Evolutionary conservation across 192 early-diverging fungal species (phyloP), one percentile per base, ranked within the genome.

Genomic region (Coemansia sp.): DNA sequence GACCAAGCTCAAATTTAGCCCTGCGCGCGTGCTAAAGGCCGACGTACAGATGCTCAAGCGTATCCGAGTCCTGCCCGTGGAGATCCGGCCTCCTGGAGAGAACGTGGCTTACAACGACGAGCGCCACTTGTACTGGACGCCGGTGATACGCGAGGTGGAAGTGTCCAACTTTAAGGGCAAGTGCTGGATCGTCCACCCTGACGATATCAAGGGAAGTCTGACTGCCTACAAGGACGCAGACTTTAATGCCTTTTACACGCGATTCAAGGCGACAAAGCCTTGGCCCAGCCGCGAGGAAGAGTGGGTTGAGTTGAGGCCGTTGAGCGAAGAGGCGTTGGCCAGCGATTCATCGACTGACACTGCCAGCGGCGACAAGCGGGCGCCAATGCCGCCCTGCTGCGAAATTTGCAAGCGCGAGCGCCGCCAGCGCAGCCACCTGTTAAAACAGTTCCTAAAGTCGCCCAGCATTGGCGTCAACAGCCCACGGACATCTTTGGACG

Each of bases 131-230:
- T 84, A 67, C 57, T 76, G 83, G 70, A 87, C 85, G 21, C 60
- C 67, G 23, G 30, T 74, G 49, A 63, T 40, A 6, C 64, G 26
- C 19, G 35, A 61, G n/a, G 44, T 79, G 6, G 67, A 66, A 14
- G 69, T 76, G 6, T 44, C 74, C 3, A 63, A 39, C 21, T 64
- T 89, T 8, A 85, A 86, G 50, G 88, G 88, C 23, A 81, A 77
- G 53, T 89, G 87, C 73, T 88, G 86, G 87, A 78, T 89, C 1
- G 64, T 70, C 9, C 87, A 89, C 64, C 64, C 63, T 6, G 70
- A 67, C 11, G 72, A 78, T 13, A 72, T 74, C 21, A 68, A 75
- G 28, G 52, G 55, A 30, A 75, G 77, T 33, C 73, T 88, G n/a
- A 64, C 66, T 6, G 58, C 61, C 13, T 87, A 82, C 72, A 87